These are phyloP conservation scores for Diversispora eburnea DNA, from an alignment of 192 early-diverging fungal species.

Conservation along the genomic window DNA sequence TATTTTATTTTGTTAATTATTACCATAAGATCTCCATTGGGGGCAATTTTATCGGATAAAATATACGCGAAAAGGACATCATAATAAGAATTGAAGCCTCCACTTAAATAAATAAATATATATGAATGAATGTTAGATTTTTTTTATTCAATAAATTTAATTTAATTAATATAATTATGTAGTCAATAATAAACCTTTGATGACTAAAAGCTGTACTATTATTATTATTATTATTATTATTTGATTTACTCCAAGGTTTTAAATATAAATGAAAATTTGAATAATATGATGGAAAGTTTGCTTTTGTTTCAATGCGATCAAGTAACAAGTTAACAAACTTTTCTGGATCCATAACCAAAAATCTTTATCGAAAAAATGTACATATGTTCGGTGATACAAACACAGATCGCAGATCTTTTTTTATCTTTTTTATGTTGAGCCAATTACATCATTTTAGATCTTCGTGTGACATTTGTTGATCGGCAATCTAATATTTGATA, in stretches of 20 bases:
- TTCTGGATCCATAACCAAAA: background rate
- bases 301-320: background rate
- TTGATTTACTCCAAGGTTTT: background rate
- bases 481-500: too few relatives aligned
- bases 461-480: too few relatives aligned
- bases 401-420: too few relatives aligned
- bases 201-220: too few relatives aligned
- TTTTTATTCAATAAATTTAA: background rate
- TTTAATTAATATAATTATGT: background rate
- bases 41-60: conserved; percentile 9
- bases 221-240: too few relatives aligned
- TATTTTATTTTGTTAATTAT: background rate
- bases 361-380: too few relatives aligned
- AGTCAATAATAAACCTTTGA: conserved; percentile 5
- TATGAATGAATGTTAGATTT: too few relatives aligned
- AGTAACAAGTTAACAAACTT: conserved; percentile 1
- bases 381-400: too few relatives aligned
- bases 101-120: background rate
- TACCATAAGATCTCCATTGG: conserved; percentile 8
- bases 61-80: conserved; percentile 13
- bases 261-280: background rate
- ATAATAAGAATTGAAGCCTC: background rate
- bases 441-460: too few relatives aligned
- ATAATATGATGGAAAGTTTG: background rate
- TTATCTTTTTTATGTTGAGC: too few relatives aligned